Conservation (phyloP, 768 basidiomycete species). For the Phanerodontia chrysosporium region DNA sequence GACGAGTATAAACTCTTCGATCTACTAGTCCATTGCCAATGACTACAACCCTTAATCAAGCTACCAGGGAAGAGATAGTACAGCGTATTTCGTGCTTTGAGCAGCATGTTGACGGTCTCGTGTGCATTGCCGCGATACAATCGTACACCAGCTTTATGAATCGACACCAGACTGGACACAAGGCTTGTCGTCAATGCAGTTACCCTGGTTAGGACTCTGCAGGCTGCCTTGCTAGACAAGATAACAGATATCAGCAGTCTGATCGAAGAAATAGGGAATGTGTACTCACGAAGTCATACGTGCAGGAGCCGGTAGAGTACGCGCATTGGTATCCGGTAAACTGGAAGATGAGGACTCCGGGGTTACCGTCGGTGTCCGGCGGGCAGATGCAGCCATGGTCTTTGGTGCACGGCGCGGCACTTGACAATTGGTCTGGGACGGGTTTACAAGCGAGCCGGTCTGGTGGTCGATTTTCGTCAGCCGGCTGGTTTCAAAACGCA, state of each 20-base stretch:
- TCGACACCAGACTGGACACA: constrained; percentile 10
- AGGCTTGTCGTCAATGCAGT: constrained; percentile 12
- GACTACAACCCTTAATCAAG: too few relatives aligned
- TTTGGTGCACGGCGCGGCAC: constrained; percentile 9
- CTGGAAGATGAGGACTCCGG: constrained; percentile 20
- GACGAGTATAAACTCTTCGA: too few relatives aligned
- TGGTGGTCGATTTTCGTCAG: neutral
- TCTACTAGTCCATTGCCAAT: too few relatives aligned
- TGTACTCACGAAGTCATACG: constrained; percentile 17
- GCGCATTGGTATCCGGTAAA: constrained; percentile 22
- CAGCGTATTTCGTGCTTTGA: too few relatives aligned
- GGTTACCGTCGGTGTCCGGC: constrained; percentile 10
- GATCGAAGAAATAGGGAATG: neutral
- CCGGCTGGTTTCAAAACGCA: neutral
- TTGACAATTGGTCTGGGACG: constrained; percentile 17
- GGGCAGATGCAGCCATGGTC: constrained; percentile 19
- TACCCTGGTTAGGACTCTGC: constrained; percentile 17
- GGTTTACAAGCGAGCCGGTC: constrained; percentile 15
- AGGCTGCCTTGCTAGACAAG: constrained; percentile 10
- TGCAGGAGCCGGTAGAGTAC: constrained; percentile 16
- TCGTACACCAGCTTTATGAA: constrained; percentile 2
- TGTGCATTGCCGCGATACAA: too few relatives aligned
- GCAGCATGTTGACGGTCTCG: too few relatives aligned
- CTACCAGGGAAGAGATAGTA: too few relatives aligned
- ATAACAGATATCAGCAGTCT: neutral